Evolutionary conservation across 495 filamentous ascomycete species (phyloP), one percentile per base, ranked within the genome.

Genomic region (Neurospora tetrasperma): DNA sequence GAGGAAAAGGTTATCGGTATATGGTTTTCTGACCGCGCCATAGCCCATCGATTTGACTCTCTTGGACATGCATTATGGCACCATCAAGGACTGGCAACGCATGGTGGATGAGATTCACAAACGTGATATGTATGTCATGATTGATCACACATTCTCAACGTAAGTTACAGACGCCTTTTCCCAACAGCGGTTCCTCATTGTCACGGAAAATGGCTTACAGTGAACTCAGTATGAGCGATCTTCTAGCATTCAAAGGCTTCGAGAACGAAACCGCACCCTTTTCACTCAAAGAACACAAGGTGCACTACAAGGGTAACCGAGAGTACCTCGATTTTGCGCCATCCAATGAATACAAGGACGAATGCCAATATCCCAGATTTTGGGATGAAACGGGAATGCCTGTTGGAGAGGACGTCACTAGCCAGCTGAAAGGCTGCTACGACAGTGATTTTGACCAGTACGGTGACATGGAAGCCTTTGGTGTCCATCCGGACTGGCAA

Each of bases 101-200:
- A 85, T 87, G 9, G 88, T 93, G 44, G 81, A 83, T 5, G 90
- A 90, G 68, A 89, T 92, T n/a, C 90, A 92, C 78, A 80, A 79
- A 3, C 85, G 88, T n/a, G 88, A 86, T 42, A 92, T 93, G 90
- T 93, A 92, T 83, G 88, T 92, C 48, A 82, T 93, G 35, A 82
- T 92, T 71, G 90, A 93, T 75, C 91, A 92, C 75, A 93, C 90
- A 1, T 83, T 92, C 75, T 84, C 90, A 42, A 92, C 90, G 76
- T 78, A 70, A 78, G 76, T 75, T 4, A 44, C 20, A 54, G 5
- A 27, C 46, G 8, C 46, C 10, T 12, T 16, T 31, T 27, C 42
- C 42, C 14, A 3, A 27, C 35, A 31, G 2, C 7, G 4, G n/a
- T 27, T 4, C 12, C 6, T 20, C 8, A 71, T 66, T 35, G 8